Conservation (phyloP, 2,329 filamentous ascomycete genomes). For the Lomentospora prolificans region DNA sequence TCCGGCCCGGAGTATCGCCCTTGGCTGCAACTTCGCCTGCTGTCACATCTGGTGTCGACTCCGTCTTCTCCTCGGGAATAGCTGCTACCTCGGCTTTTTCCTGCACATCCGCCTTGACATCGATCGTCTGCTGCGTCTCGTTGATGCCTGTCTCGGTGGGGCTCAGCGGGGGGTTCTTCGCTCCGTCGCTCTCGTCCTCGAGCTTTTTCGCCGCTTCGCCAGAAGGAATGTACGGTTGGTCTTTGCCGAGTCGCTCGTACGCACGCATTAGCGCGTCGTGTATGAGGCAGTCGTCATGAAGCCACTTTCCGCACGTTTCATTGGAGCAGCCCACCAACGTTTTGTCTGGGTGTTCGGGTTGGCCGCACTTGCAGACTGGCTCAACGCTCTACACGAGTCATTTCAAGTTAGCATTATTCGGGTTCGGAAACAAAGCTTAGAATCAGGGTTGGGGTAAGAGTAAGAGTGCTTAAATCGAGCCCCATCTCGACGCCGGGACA, state of each 20-base stretch:
- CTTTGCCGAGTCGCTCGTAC: conserved; percentile 38
- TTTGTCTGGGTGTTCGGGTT: conserved; percentile 53
- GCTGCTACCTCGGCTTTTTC: conserved; percentile 17
- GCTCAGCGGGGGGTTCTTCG: conserved; percentile 32
- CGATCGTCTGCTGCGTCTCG: conserved; percentile 41
- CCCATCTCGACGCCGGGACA: not conserved
- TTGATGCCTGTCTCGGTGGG: conserved; percentile 41
- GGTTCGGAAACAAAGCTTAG: not conserved
- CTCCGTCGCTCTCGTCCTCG: conserved; percentile 10
- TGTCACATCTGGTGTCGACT: conserved; percentile 13
- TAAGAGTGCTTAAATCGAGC: not conserved
- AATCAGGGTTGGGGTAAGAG: not conserved
- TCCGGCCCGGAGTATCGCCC: conserved; percentile 16
- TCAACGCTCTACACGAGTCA: conserved; percentile 35
- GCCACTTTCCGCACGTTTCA: conserved; percentile 46
- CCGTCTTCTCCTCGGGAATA: conserved; percentile 16
- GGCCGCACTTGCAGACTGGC: conserved; percentile 47
- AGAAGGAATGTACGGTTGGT: conserved; percentile 35
- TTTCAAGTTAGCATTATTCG: conserved; percentile 14
- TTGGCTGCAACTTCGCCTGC: conserved; percentile 18
- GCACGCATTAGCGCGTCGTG: conserved; percentile 42
- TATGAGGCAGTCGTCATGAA: conserved; percentile 53
- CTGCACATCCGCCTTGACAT: conserved; percentile 37
- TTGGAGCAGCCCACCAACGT: conserved; percentile 48
- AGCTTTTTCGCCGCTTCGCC: conserved; percentile 29